Evolutionary conservation across 2,329 filamentous ascomycete species (phyloP).

Genomic region (Thielaviopsis punctulata): DNA sequence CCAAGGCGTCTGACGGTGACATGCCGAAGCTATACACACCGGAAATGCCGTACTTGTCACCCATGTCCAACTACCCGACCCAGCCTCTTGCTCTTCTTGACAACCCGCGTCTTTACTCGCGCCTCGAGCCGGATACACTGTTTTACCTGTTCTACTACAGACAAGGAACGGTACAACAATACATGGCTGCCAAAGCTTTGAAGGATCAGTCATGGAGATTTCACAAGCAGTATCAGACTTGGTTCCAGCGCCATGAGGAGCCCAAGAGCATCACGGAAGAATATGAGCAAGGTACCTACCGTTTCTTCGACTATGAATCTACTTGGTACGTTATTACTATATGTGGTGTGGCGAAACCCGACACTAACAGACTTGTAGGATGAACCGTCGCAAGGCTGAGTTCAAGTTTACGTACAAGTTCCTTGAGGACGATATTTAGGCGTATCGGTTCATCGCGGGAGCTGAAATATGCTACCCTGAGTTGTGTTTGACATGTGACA

Average conservation of each 20-base stretch:
- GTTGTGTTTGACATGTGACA: not conserved
- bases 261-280: slow-evolving; percentile 98
- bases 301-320: slow-evolving; percentile 98
- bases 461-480: not conserved
- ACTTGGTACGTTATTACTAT: slow-evolving; percentile 56
- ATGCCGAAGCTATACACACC: slow-evolving; percentile 72
- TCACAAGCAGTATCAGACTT: slow-evolving; percentile 98
- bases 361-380: slow-evolving; percentile 40
- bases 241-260: slow-evolving; percentile 97
- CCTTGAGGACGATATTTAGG: slow-evolving; percentile 72
- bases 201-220: slow-evolving; percentile 98
- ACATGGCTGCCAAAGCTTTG: slow-evolving; percentile 84
- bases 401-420: slow-evolving; percentile 99
- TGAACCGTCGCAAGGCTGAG: slow-evolving; percentile 94
- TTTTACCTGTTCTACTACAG: slow-evolving; percentile 99
- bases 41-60: slow-evolving; percentile 56
- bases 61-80: slow-evolving; percentile 73
- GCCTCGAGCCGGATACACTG: slow-evolving; percentile 86
- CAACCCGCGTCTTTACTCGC: slow-evolving; percentile 69
- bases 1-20: slow-evolving; percentile 64
- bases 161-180: slow-evolving; percentile 90
- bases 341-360: not conserved
- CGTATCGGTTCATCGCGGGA: not conserved
- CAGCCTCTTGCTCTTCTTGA: slow-evolving; percentile 86
- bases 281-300: slow-evolving; percentile 95